Evolutionary conservation across 495 filamentous ascomycete genomes (phyloP), one percentile per base, ranked within the genome.

Genomic region (Tuber magnatum): DNA sequence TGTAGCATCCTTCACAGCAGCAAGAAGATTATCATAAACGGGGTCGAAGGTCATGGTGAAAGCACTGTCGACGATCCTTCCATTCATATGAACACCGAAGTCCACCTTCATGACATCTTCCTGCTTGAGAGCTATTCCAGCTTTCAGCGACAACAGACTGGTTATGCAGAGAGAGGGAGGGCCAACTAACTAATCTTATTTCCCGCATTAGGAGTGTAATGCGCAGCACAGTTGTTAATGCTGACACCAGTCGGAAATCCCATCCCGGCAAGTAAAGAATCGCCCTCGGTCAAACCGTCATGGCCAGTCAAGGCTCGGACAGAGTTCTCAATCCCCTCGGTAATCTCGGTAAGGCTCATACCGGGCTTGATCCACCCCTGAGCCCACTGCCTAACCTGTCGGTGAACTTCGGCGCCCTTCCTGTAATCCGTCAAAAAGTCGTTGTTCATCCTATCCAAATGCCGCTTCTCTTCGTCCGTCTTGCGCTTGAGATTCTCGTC

Each of bases 71-170:
- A 97, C 92, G 81, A 97, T 97, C 73, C 91, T 87, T 14, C 94
- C 94, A 81, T 94, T 95, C 80, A 97, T 88, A 78, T 97, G 94
- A 14, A 94, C 92, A 51, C 94, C 94, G 75, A 97, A 93, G 83
- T 97, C 94, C 68, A 97, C 91, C 83, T 94, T 97, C 91, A 97
- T 90, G 43, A 97, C 93, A 84, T 97, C 93, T 70, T 90, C 89
- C 72, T 95, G 84, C 81, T 92, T 87, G 74, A 97, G 84, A 44
- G 94, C 86, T 78, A 76, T 68, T 70, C 48, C 65, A n/a, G 56
- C 42, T 43, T 24, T 75, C 40, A 71, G 74, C 46, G 39, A 70
- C n/a, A 68, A 6, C 39, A 70, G 8, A 24, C 28, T 24, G 2
- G 39, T 39, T 18, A 43, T 40, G 14, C 42, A 68, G 68, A 14